phyloP scores from a whole-genome alignment of 352 stramenopile genomes.

The Pythium aquatile region DNA sequence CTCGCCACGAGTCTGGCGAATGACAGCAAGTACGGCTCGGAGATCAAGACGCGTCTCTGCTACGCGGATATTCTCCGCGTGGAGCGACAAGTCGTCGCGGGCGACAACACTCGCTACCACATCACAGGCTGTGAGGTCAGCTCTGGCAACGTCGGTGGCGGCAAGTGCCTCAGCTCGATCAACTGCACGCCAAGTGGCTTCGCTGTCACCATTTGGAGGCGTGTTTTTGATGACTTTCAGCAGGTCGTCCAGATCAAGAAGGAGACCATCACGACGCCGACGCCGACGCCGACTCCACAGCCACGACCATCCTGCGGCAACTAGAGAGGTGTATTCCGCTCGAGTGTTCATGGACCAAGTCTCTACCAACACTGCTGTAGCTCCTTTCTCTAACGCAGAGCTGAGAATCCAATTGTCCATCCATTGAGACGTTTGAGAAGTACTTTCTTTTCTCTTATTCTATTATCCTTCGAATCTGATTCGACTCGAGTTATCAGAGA shows the following conservation, averaged over 20 bases:
- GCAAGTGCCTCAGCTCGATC: not conserved
- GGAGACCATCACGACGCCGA: not conserved
- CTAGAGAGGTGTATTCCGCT: not conserved
- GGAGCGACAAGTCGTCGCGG: not conserved
- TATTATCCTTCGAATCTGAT: constrained; percentile 2
- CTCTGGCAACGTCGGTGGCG: not conserved
- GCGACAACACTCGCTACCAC: not conserved
- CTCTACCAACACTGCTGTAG: no score
- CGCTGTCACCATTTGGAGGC: not conserved
- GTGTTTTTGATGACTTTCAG: not conserved
- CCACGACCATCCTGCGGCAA: not conserved
- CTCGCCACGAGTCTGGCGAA: not conserved
- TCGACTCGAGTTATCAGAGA: not conserved
- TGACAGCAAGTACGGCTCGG: not conserved
- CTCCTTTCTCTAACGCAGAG: no score
- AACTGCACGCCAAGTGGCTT: not conserved
- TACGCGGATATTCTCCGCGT: not conserved
- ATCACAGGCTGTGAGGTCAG: not conserved
- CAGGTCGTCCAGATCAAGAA: not conserved
- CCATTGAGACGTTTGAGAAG: no score
- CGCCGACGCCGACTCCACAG: not conserved
- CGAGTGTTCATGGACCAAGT: not conserved
- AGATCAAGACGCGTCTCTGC: not conserved
- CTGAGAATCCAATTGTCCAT: no score
- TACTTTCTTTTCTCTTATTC: no score